A percentile compares a stretch with the other conserved stretches of the same genome.
These are phyloP conservation scores for Diutina rugosa DNA, from an alignment of 1,139 yeast genomes.

Conservation along the genomic window DNA sequence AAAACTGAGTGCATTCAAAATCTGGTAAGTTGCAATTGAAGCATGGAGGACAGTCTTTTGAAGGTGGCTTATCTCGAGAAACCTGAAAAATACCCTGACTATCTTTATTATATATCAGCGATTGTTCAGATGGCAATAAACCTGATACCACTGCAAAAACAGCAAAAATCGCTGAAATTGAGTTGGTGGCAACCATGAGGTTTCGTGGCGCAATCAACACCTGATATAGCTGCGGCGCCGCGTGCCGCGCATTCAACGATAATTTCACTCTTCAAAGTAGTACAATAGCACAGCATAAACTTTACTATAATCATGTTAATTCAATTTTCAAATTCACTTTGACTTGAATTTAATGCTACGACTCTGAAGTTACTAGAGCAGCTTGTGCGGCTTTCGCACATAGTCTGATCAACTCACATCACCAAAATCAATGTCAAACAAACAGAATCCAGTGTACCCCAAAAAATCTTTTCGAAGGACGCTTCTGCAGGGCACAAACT, in stretches of 20 bases:
- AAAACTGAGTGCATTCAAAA: conserved; percentile 82
- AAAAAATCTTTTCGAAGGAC: not conserved
- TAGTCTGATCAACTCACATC: not conserved
- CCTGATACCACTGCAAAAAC: not conserved
- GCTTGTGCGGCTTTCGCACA: not conserved
- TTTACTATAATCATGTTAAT: not conserved
- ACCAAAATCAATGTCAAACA: not conserved
- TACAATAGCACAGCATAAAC: too few relatives aligned
- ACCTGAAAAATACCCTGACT: not conserved
- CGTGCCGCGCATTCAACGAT: not conserved
- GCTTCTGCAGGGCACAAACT: not conserved
- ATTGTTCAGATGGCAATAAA: not conserved
- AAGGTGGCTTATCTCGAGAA: conserved; percentile 3
- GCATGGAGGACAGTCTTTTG: conserved; percentile 60
- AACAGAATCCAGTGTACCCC: not conserved
- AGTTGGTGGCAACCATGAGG: not conserved
- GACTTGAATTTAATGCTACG: not conserved
- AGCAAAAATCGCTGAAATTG: not conserved
- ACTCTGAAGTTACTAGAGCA: not conserved
- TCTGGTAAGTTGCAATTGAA: conserved; percentile 92
- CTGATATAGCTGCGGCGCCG: not conserved
- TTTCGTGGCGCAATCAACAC: not conserved
- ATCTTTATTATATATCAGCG: not conserved
- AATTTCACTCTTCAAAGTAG: not conserved
- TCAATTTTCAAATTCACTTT: too few relatives aligned